phyloP scores from a whole-genome alignment of 257 asterid genomes.

The Agastache rugosa region DNA sequence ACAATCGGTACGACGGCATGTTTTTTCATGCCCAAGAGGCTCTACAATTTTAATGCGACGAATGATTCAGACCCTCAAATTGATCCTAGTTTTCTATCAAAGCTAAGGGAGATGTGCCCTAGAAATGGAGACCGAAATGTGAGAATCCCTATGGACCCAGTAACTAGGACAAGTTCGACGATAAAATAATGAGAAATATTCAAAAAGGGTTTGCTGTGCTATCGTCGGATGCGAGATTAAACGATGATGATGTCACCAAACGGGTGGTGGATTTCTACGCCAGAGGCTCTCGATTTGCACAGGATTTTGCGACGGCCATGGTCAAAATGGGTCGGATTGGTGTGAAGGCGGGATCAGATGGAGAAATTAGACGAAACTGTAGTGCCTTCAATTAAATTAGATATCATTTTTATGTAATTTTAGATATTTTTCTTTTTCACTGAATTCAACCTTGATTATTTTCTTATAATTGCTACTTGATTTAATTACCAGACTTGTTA shows the following conservation, averaged over 20 bases:
- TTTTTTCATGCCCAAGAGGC: conserved; percentile 50
- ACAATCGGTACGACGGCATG: conserved; percentile 56
- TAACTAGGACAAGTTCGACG: conserved; percentile 34
- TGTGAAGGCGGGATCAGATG: conserved; percentile 42
- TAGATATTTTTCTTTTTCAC: no score
- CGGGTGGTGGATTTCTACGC: conserved; percentile 39
- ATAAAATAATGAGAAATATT: conserved; percentile 40
- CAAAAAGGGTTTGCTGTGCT: conserved; percentile 38
- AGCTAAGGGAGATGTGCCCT: conserved; percentile 37
- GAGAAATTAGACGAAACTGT: conserved; percentile 47
- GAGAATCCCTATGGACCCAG: conserved; percentile 39
- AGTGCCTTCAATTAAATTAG: conserved; percentile 35
- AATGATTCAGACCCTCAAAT: conserved; percentile 43
- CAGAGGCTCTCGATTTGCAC: not conserved
- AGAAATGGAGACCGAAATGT: conserved; percentile 26
- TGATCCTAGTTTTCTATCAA: conserved; percentile 30
- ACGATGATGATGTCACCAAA: conserved; percentile 32
- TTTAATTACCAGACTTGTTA: no score
- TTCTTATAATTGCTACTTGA: no score
- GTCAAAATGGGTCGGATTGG: conserved; percentile 49
- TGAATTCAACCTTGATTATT: no score
- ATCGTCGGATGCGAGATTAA: conserved; percentile 49
- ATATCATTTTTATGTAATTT: no score
- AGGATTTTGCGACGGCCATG: conserved; percentile 46
- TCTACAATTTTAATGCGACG: conserved; percentile 37